Evolutionary conservation across 345 rosid genomes (phyloP), one percentile per base, ranked within the genome.

Genomic region (Bruguiera sexangula): DNA sequence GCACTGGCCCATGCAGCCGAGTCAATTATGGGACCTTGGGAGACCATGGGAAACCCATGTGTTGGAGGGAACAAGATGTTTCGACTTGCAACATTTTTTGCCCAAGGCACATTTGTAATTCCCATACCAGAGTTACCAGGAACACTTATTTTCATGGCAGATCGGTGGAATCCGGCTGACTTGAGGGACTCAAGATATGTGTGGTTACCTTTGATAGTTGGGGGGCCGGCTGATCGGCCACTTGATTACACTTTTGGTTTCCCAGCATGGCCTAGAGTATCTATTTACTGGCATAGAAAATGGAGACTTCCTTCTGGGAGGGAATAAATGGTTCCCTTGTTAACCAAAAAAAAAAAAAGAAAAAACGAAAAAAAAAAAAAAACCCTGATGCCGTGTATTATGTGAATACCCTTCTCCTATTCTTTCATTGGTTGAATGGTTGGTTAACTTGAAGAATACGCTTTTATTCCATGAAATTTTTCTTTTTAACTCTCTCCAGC

Each of bases 1-100:
- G 96, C 96, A 2, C 60, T 89, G 48, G 90, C 86, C 15, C 96
- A 95, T 67, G 96, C 93, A 3, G 92, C 96, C 5, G 97, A 87
- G 57, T 87, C 92, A 2, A 76, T 91, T 29, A 88, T 88, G 97
- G 97, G 97, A 24, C 91, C 96, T 18, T 95, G 99, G 99, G 97
- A 95, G 85, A 90, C 86, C 48, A 21, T 95, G 76, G 96, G 96
- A 63, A 92, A 92, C 75, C 99, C 97, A 0, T 90, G 96, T 75
- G 46, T 88, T 0, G 96, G 96, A 24, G 96, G 99, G 67, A 90
- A 87, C 85, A 88, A 89, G 60, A 68, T 88, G 74, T 88, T 67
- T 76, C 80, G 79, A 18, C 82, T 83, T 20, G 76, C 97, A 22
- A 92, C 99, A 3, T 95, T 88, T 77, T 89, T 95, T 63, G 80